Conservation (phyloP, 169 alveolate species). For the Plasmodium billcollinsi region DNA sequence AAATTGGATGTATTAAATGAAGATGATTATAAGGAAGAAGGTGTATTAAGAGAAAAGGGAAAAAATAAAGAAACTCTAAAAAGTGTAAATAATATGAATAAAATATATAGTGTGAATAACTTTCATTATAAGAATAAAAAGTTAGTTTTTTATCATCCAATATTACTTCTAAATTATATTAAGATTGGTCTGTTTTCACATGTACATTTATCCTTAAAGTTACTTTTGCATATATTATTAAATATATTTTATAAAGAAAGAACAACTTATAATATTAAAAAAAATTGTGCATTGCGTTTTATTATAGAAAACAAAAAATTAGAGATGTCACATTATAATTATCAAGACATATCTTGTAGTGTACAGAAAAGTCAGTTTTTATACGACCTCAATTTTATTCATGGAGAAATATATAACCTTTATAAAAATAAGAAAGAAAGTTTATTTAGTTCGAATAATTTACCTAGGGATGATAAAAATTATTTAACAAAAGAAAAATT, state of each 20-base stretch:
- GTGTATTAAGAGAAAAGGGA: neutral
- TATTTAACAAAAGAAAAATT: neutral
- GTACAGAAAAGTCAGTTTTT: slow-evolving; percentile 43
- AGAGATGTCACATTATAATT: neutral
- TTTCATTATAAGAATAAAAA: neutral
- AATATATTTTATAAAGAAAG: slow-evolving; percentile 29
- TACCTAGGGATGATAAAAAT: neutral
- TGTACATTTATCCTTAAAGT: slow-evolving; percentile 58
- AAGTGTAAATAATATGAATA: no score
- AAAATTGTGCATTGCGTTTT: slow-evolving; percentile 41
- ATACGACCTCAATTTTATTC: slow-evolving; percentile 45
- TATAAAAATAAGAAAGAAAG: neutral
- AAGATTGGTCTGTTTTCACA: slow-evolving; percentile 68
- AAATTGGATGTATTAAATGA: slow-evolving; percentile 1
- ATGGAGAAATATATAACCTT: slow-evolving; percentile 23
- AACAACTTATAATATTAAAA: slow-evolving; percentile 13
- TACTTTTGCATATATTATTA: slow-evolving; percentile 30
- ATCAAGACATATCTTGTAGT: slow-evolving; percentile 17
- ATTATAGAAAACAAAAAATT: slow-evolving; percentile 20
- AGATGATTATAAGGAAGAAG: no score
- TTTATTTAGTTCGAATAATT: neutral
- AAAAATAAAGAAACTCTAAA: neutral
- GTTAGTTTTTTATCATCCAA: slow-evolving; percentile 63
- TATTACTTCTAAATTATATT: slow-evolving; percentile 38
- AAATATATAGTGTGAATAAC: no score